Percentiles rank a stretch among this genome's conserved stretches.
phyloP scores from a whole-genome alignment of 2,329 filamentous ascomycete species.

The Lizonia empirigonia region DNA sequence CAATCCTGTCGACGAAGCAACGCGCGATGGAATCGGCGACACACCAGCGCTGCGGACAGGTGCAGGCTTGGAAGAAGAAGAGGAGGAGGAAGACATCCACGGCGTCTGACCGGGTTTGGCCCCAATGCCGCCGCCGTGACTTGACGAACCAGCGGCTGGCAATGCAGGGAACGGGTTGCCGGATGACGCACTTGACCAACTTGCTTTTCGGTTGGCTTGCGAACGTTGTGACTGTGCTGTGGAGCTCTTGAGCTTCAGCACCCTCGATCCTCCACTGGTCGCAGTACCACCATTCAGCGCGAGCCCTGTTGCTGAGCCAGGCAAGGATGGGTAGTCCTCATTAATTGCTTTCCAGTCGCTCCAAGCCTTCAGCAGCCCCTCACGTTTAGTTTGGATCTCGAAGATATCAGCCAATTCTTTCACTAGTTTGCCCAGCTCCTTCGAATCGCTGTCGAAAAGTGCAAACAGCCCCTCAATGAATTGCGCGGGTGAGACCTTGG shows the following conservation, averaged over 20 bases:
- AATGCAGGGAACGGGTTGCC: constrained; percentile 43
- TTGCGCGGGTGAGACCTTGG: constrained; percentile 70
- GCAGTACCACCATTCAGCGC: constrained; percentile 44
- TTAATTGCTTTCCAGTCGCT: constrained; percentile 95
- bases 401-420: constrained; percentile 93
- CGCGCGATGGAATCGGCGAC: constrained; percentile 47
- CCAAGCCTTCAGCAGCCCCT: constrained; percentile 80
- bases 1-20: constrained; percentile 35
- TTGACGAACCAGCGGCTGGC: constrained; percentile 29
- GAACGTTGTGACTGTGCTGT: constrained; percentile 71
- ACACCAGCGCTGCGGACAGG: constrained; percentile 20
- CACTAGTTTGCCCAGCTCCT: constrained; percentile 84
- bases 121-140: constrained; percentile 33
- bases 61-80: constrained; percentile 37
- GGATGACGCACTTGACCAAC: constrained; percentile 59
- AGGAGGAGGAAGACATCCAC: constrained; percentile 43
- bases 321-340: constrained; percentile 90
- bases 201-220: constrained; percentile 60
- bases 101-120: constrained; percentile 46
- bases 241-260: constrained; percentile 71
- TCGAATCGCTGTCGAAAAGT: constrained; percentile 80
- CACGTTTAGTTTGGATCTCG: constrained; percentile 77
- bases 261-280: constrained; percentile 64
- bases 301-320: constrained; percentile 62
- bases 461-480: constrained; percentile 88